Evolutionary conservation across 139 green algal genomes (phyloP), one percentile per base, ranked within the genome.

Genomic region (Closterium sp.): DNA sequence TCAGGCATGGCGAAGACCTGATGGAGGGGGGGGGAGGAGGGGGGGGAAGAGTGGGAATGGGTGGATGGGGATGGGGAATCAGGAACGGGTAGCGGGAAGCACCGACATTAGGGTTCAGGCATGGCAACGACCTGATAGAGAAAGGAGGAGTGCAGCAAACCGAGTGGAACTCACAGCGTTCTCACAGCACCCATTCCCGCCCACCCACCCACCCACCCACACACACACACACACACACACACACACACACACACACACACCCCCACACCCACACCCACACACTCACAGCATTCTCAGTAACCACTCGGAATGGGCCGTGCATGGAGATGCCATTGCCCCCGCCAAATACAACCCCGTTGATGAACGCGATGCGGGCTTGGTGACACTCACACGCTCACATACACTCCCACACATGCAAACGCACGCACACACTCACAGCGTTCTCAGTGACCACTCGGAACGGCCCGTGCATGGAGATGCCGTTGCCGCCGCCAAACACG

Each of bases 1-100:
- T 99, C 98, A n/a, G 98, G 98, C 98, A 99, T 99, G 5, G 98
- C 97, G 93, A 99, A 98, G 16, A 99, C 33, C 90, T 93, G 33
- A 34, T 30, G 84, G 32, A 31, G 32, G 84, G 30, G 31, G 84
- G 33, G 84, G 84, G 83, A 32, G 30, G 30, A 32, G 30, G 31
- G 30, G 30, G 23, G 83, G 31, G n/a, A 23, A 19, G 30, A 25
- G n/a, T 12, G 21, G 30, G 30, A 25, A 8, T 33, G n/a, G 30
- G 28, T 8, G 1, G 4, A 84, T 12, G 8, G 10, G 88, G 8
- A 35, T 35, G 32, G 12, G 9, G 35, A 30, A 30, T 85, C 89
- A 36, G 89, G 89, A 7, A 92, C 85, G 34, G 9, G 84, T 5
- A 98, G 90, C 95, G 96, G 2, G 96, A 97, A 2, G 95, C 96